phyloP scores from a whole-genome alignment of 2,329 filamentous ascomycete genomes.

The Onygena corvina region DNA sequence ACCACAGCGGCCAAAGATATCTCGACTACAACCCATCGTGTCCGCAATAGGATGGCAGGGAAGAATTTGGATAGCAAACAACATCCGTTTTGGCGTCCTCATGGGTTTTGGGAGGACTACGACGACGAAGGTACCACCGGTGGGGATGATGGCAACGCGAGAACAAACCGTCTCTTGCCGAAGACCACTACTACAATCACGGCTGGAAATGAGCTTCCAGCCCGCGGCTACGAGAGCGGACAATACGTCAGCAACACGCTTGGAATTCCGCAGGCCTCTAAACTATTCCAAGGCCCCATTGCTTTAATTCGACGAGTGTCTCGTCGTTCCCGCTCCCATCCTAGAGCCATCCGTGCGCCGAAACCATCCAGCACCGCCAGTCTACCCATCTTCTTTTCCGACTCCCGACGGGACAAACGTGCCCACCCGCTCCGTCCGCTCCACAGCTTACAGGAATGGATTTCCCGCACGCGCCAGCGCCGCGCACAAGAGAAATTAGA shows the following conservation, averaged over 20 bases:
- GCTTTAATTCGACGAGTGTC: slow-evolving; percentile 25
- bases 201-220: slow-evolving; percentile 1
- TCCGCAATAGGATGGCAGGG: slow-evolving; percentile 33
- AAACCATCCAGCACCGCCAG: slow-evolving; percentile 18
- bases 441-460: slow-evolving; percentile 37
- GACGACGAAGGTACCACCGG: slow-evolving; percentile 30
- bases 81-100: slow-evolving; percentile 52
- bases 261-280: slow-evolving; percentile 41
- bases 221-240: slow-evolving; percentile 20
- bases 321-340: slow-evolving; percentile 20
- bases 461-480: slow-evolving; percentile 34
- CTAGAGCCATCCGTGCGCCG: not conserved
- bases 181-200: slow-evolving; percentile 8
- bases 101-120: slow-evolving; percentile 51
- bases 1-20: not conserved
- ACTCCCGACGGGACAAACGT: slow-evolving; percentile 8
- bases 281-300: slow-evolving; percentile 33
- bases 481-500: slow-evolving; percentile 39
- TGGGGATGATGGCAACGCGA: slow-evolving; percentile 8
- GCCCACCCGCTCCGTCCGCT: slow-evolving; percentile 31
- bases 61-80: slow-evolving; percentile 39
- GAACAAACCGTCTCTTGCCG: not conserved
- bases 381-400: slow-evolving; percentile 23
- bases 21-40: slow-evolving; percentile 23
- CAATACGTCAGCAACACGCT: slow-evolving; percentile 44